Evolutionary conservation across 805 yeast genomes (phyloP).

Genomic region (Lipomyces orientalis): DNA sequence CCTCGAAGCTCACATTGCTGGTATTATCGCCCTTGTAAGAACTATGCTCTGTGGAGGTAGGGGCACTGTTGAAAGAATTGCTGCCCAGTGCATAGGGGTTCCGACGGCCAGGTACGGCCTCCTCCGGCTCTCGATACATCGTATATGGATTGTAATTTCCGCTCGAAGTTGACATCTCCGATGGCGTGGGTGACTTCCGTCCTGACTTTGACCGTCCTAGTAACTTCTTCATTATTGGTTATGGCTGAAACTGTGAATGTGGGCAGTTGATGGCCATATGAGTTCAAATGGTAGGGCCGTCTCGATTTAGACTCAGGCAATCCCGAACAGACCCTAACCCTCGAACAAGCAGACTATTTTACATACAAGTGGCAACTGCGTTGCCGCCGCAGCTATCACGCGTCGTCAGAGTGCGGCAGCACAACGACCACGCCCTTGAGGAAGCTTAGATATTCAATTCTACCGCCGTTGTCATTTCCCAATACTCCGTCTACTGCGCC

Average conservation of each 20-base stretch:
- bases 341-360: too few species aligned
- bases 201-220: slow-evolving; percentile 9
- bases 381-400: too few species aligned
- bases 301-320: not conserved
- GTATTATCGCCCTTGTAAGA: not conserved
- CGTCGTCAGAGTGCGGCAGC: too few species aligned
- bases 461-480: too few species aligned
- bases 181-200: slow-evolving; percentile 3
- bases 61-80: slow-evolving; percentile 23
- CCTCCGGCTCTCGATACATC: not conserved
- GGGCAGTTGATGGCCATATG: not conserved
- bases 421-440: too few species aligned
- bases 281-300: not conserved
- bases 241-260: not conserved
- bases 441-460: too few species aligned
- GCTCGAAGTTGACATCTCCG: slow-evolving; percentile 1
- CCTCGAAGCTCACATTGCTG: not conserved
- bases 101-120: not conserved
- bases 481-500: not conserved
- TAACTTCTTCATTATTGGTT: not conserved
- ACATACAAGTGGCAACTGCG: too few species aligned
- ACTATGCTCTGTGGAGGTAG: not conserved
- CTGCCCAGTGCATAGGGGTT: slow-evolving; percentile 31
- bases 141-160: slow-evolving; percentile 11
- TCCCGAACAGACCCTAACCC: not conserved